phyloP scores from a whole-genome alignment of 2,329 filamentous ascomycete species.

The Pyricularia pennisetigena region DNA sequence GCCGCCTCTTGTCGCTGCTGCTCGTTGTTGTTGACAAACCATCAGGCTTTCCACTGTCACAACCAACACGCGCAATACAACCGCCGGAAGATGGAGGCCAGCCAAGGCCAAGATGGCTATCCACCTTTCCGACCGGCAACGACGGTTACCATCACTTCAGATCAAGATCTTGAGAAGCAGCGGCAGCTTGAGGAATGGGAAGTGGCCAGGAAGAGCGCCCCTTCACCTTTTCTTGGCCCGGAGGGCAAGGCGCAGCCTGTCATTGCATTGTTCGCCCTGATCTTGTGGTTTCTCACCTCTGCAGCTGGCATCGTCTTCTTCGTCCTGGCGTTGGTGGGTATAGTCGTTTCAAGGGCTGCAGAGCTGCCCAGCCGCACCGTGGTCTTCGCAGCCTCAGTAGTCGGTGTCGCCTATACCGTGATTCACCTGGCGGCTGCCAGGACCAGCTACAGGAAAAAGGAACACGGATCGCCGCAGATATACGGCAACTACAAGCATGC shows the following conservation, averaged over 20 bases:
- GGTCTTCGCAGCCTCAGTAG: slow-evolving; percentile 17
- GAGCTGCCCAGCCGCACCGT: slow-evolving; percentile 20
- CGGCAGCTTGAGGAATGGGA: neutral
- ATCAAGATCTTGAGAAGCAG: slow-evolving; percentile 2
- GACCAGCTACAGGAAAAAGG: slow-evolving; percentile 13
- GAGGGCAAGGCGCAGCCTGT: slow-evolving; percentile 9
- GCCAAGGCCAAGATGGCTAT: neutral
- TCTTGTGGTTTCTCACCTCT: slow-evolving; percentile 19
- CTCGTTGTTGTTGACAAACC: neutral
- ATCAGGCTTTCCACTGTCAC: neutral
- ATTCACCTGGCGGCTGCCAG: slow-evolving; percentile 18
- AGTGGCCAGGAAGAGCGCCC: neutral
- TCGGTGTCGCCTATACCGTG: slow-evolving; percentile 17
- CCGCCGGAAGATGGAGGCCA: neutral
- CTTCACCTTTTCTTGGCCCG: neutral
- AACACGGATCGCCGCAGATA: slow-evolving; percentile 16
- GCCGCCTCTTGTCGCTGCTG: neutral
- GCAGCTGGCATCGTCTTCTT: slow-evolving; percentile 17
- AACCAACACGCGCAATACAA: neutral
- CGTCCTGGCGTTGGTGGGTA: slow-evolving; percentile 15
- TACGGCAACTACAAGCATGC: slow-evolving; percentile 19
- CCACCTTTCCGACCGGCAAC: neutral
- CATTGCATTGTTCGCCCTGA: slow-evolving; percentile 16
- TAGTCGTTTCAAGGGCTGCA: slow-evolving; percentile 10
- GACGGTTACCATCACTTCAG: neutral